Conservation (phyloP, 352 stramenopile species). For the Aphanomyces stellatus region DNA sequence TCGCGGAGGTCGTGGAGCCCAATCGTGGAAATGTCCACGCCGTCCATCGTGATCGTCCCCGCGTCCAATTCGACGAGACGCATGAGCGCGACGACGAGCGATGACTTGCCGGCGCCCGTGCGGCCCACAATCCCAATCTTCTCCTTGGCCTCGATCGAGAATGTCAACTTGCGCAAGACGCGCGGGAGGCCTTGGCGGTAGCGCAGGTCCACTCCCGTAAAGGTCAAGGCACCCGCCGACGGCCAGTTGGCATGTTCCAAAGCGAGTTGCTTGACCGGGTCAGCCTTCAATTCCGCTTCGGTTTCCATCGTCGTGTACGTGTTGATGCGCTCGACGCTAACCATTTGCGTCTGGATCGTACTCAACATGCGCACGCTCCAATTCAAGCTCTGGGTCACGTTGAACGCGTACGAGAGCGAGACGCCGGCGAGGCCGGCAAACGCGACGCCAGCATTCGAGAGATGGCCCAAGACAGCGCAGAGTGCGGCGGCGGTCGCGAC, state of each 20-base stretch:
- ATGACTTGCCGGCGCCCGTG: constrained; percentile 86
- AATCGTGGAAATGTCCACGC: constrained; percentile 67
- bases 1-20: constrained; percentile 67
- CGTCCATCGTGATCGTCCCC: constrained; percentile 80
- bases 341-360: constrained; percentile 84
- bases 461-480: constrained; percentile 38
- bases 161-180: constrained; percentile 57
- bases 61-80: constrained; percentile 83
- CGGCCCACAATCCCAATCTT: constrained; percentile 82
- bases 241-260: not conserved
- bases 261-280: not conserved
- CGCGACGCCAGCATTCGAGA: not conserved
- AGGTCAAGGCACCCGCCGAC: not conserved
- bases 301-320: constrained; percentile 13
- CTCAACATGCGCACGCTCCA: constrained; percentile 82
- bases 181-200: constrained; percentile 29
- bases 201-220: not conserved
- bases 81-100: constrained; percentile 86
- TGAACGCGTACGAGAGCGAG: constrained; percentile 75
- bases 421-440: constrained; percentile 67
- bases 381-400: constrained; percentile 79
- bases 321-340: constrained; percentile 58
- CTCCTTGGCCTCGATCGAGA: constrained; percentile 66
- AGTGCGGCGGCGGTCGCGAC: constrained; percentile 42
- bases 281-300: constrained; percentile 7